Conservation (phyloP, 108 stramenopile species). For the Skeletonema costatum region DNA sequence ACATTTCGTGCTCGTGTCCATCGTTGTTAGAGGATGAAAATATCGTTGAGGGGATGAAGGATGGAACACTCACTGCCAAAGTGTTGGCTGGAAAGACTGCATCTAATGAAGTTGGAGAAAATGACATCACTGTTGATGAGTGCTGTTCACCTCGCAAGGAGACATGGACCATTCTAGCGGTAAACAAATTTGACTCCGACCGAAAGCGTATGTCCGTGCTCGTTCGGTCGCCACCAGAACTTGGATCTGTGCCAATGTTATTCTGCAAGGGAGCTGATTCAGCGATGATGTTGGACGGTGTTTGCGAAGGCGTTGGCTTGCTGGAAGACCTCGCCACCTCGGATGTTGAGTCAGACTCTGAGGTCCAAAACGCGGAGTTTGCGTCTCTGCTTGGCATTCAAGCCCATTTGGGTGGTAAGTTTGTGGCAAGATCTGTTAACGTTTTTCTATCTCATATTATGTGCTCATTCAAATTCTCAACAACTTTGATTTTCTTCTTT, state of each 20-base stretch:
- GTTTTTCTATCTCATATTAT: neutral
- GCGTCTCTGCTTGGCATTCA: conserved; percentile 68
- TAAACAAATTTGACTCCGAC: conserved; percentile 94
- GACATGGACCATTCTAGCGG: conserved; percentile 87
- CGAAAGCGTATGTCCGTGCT: conserved; percentile 96
- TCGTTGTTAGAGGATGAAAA: conserved; percentile 57
- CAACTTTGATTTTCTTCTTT: neutral
- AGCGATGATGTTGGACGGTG: conserved; percentile 74
- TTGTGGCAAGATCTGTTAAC: neutral
- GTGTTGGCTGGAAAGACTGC: conserved; percentile 62
- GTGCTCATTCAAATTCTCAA: neutral
- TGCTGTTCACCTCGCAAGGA: conserved; percentile 40
- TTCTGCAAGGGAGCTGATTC: conserved; percentile 96
- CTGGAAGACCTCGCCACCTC: conserved; percentile 14
- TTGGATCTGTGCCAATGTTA: conserved; percentile 76
- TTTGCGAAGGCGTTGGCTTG: conserved; percentile 47
- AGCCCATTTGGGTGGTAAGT: conserved; percentile 77
- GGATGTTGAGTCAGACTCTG: conserved; percentile 7
- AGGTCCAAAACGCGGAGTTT: conserved; percentile 56
- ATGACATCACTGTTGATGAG: conserved; percentile 12
- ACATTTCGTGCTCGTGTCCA: conserved; percentile 62
- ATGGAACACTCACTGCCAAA: conserved; percentile 51
- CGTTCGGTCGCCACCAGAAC: conserved; percentile 75
- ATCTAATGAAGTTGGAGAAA: conserved; percentile 20
- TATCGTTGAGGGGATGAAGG: conserved; percentile 56